These are phyloP conservation scores for Neonectria hederae DNA, from an alignment of 2,329 filamentous ascomycete species.

Conservation along the genomic window DNA sequence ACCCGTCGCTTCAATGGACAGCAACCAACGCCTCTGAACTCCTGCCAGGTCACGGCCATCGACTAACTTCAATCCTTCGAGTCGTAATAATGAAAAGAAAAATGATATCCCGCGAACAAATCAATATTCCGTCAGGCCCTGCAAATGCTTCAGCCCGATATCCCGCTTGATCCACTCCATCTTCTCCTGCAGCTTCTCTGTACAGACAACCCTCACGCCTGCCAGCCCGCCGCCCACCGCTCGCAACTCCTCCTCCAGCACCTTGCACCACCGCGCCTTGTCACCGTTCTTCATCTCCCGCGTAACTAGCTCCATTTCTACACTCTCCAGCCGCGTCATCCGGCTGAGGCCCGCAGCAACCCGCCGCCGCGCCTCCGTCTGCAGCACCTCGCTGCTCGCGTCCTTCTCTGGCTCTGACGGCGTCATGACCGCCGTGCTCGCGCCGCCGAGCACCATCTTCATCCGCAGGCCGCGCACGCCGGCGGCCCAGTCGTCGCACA, in stretches of 20 bases:
- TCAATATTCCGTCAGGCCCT: slow-evolving; percentile 13
- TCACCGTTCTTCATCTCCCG: slow-evolving; percentile 43
- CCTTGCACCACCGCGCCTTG: slow-evolving; percentile 50
- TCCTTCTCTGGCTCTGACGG: slow-evolving; percentile 35
- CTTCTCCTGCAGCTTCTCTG: slow-evolving; percentile 40
- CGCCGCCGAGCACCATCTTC: slow-evolving; percentile 46
- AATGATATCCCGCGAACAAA: too few relatives aligned
- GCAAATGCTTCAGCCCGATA: slow-evolving; percentile 27
- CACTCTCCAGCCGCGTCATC: slow-evolving; percentile 45
- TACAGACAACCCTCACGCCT: slow-evolving; percentile 36
- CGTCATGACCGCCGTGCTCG: slow-evolving; percentile 13
- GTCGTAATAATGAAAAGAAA: neutral
- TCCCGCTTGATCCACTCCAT: slow-evolving; percentile 40
- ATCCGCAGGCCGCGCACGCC: slow-evolving; percentile 53
- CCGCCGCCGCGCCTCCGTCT: slow-evolving; percentile 31
- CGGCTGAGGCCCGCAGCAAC: slow-evolving; percentile 44
- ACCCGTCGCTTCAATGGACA: neutral
- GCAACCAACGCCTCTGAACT: neutral
- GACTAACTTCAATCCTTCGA: neutral
- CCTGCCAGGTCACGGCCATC: neutral
- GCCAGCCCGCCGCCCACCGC: slow-evolving; percentile 19
- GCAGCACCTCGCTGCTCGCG: slow-evolving; percentile 28
- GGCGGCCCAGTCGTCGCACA: slow-evolving; percentile 49
- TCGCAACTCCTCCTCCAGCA: slow-evolving; percentile 44
- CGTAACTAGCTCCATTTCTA: slow-evolving; percentile 54